Base-by-base conservation (phyloP, 1,284 basidiomycete species). In the Spongiforma sp. region DNA sequence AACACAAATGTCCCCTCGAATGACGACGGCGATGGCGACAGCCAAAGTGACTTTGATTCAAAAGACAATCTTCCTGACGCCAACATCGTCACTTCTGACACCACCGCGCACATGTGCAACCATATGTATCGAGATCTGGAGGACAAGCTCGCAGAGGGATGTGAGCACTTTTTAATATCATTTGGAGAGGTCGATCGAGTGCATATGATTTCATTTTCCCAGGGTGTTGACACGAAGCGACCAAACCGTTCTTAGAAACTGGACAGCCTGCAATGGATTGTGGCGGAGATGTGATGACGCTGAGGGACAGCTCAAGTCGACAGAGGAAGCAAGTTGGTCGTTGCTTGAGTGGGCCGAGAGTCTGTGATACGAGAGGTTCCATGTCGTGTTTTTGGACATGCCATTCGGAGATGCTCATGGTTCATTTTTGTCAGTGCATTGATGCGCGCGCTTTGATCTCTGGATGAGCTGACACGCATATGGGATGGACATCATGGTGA, bases 101-200 rank as follows among this genome's bases (percentile, higher is more conserved):
- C 84, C 6, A 90, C 92, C 1, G 84, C 85, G 7, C 79, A 83
- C 36, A 94, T 93, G 24, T 83, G 95, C 61, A 91, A 89, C 74
- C 88, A 90, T 71, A 82, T 98, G 59, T 87, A 93, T 63, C 83
- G 89, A 62, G 95, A 98, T 75, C 89, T 96, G 73, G 95, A 98
- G 75, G 82, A 81, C 60, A 74, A 89, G 71, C 82, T 98, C 46
- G 88, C 91, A 0, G 86, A 90, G 60, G 93, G 94, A 3, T 95
- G 93, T 67, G 84, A 86, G 55, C 86, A 88, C 67, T 96, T 98
- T 76, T 77, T 98, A 60, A 83, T 86, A 43, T 93, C 93, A 0
- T 92, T 98, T 64, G 88, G 88, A 15, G 89, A 94, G 69, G 94
- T 98, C 28, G 93, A 98, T 80, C 84, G 93, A 81, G 95, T 95